A percentile compares a stretch with the other conserved stretches of the same genome.
phyloP scores from a whole-genome alignment of 2,329 filamentous ascomycete genomes.

The Alternaria gaisen region DNA sequence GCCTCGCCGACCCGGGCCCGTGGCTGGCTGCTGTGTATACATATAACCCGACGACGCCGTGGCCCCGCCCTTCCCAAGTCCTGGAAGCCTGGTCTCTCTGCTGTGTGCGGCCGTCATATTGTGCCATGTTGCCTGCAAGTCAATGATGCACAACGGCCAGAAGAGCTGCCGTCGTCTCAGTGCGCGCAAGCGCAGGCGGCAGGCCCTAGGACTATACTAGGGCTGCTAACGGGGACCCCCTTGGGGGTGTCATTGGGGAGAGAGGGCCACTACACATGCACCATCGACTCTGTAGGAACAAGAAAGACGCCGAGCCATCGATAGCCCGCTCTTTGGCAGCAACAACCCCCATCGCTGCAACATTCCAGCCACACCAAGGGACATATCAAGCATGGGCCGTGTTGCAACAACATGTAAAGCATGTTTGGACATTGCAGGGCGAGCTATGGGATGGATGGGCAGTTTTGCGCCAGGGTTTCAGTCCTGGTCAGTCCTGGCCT shows the following conservation, averaged over 20 bases:
- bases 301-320: constrained; percentile 2
- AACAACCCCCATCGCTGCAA: neutral
- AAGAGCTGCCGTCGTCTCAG: constrained; percentile 11
- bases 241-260: constrained; percentile 5
- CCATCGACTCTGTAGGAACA: constrained; percentile 12
- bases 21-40: constrained; percentile 14
- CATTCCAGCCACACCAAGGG: neutral
- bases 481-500: no score
- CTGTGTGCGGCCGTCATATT: neutral
- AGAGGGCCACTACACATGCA: constrained; percentile 8
- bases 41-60: constrained; percentile 17
- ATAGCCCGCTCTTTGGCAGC: neutral
- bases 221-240: constrained; percentile 14
- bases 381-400: neutral
- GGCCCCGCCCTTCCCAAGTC: constrained; percentile 7
- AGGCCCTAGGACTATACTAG: constrained; percentile 12
- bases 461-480: neutral
- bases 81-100: constrained; percentile 6
- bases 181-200: constrained; percentile 17
- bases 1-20: constrained; percentile 16
- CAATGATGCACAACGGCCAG: constrained; percentile 4
- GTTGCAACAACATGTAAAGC: neutral
- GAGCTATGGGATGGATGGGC: neutral
- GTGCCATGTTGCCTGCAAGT: neutral
- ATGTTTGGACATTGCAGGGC: neutral